Base-by-base conservation (phyloP, 768 basidiomycete genomes). In the Tephrocybe rancida region DNA sequence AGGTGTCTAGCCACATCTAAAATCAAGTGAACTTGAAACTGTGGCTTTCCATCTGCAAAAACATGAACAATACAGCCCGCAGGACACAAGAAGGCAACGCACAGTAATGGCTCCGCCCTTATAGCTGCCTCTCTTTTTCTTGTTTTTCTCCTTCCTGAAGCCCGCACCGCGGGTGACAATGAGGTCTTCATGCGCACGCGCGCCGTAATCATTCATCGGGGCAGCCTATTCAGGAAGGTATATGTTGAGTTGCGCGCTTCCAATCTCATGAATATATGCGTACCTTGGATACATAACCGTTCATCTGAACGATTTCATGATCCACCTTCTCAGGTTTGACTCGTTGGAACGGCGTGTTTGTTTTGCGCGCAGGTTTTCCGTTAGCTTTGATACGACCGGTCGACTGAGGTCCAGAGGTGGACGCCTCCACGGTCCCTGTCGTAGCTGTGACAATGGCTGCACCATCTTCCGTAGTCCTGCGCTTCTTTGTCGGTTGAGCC, bases 111-210 rank as follows among this genome's bases (percentile, higher is more conserved):
- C 92, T 35, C 96, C 96, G 11, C 96, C 95, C 41, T 84, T 83
- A 71, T 98, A 98, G 56, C 88, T 93, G 3, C 95, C 96, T 62
- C 90, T 78, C 75, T 99, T 99, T 76, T 98, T 98, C 84, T 98
- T 99, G 75, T 97, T 98, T 74, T 99, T 99, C 79, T 97, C 96
- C 72, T 98, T 99, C 50, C 94, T 82, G 78, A 99, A 99, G 2
- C 93, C 93, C 44, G 91, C 88, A 2, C 96, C 96, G 1, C 95
- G 84, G 3, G 96, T 98, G 24, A 95, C 90, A 57, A 96, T 88
- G 56, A 99, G 75, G 70, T 98, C 97, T 34, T 81, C 78, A 59
- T 87, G 85, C 0, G 96, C 96, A 50, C 79, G 81, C 26, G 85
- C 87, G 18, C 96, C 96, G 61, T 99, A 99, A 66, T 98, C 97